Evolutionary conservation across 371 early-diverging fungal species (phyloP), one percentile per base, ranked within the genome.

Genomic region (Mortierella sp.): DNA sequence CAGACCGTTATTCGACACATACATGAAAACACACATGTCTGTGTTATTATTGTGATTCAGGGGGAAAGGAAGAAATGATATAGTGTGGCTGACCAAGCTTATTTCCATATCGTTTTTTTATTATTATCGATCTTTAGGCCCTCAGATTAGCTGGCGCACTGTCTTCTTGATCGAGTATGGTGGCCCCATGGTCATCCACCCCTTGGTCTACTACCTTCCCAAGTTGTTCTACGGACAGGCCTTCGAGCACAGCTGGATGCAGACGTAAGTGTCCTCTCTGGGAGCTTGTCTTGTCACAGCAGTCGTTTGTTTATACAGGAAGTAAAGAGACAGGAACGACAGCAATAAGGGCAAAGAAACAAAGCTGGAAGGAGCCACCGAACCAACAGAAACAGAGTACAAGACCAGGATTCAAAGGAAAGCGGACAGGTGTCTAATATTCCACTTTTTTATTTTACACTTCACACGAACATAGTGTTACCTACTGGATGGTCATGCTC

Each of bases 131-230:
- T 48, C 24, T 26, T 54, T 84, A 80, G 99, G 98, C 13, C 97
- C 96, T 47, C 99, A 99, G 89, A 95, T 98, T 77, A 94, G 96
- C 75, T 99, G 99, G 99, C 92, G 93, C 70, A 95, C 96, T n/a
- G 99, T 98, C 52, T 99, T 98, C 88, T 87, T 97, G 84, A 93
- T 98, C 79, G 99, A 99, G 88, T 99, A 99, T 81, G 87, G 93
- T 50, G 99, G 99, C 68, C 99, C 99, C 26, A 78, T 99, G 73
- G 63, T 97, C 50, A 92, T 98, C 79, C 98, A 99, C 78, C 94
- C 96, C 50, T 77, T 98, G 60, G 91, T 98, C 83, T 99, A 95
- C 92, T 94, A 94, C 82, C 88, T 93, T 26, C 90, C 91, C 21
- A 84, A 86, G 28, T 16, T 91, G 38, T 89, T 97, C 78, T 97